Percentiles rank a stretch among this genome's conserved stretches.
These are phyloP conservation scores for Skeletonema menzelii DNA, from an alignment of 108 stramenopile genomes.

Conservation along the genomic window DNA sequence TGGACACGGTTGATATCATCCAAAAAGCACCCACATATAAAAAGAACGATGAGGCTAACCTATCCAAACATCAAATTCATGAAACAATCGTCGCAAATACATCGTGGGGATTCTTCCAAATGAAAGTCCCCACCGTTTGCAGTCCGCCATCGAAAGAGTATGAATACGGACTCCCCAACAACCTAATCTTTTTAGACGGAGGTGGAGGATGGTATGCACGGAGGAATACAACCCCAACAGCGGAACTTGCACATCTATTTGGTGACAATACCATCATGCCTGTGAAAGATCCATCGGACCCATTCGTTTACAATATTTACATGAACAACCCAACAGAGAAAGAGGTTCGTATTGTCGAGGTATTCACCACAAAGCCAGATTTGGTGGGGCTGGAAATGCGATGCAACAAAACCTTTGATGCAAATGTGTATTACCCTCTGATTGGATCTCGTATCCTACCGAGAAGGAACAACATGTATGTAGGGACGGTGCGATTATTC, in stretches of 20 bases:
- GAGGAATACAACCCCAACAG: conserved; percentile 24
- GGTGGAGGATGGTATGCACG: conserved; percentile 48
- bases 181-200: conserved; percentile 43
- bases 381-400: conserved; percentile 45
- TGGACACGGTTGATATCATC: conserved; percentile 30
- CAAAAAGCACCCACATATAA: conserved; percentile 1
- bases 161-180: conserved; percentile 36
- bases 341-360: conserved; percentile 52
- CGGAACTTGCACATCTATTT: conserved; percentile 7
- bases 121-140: conserved; percentile 36
- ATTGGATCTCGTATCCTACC: conserved; percentile 39
- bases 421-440: conserved; percentile 30
- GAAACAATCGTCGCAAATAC: conserved; percentile 45
- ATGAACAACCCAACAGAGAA: conserved; percentile 53
- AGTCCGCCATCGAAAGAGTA: conserved; percentile 33
- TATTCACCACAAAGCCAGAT: conserved; percentile 53
- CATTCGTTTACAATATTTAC: conserved; percentile 51
- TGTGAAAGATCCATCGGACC: conserved; percentile 4
- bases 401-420: conserved; percentile 5
- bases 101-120: conserved; percentile 41
- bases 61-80: conserved; percentile 15
- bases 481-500: conserved; percentile 46
- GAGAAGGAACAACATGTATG: conserved; percentile 46
- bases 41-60: neutral
- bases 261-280: conserved; percentile 6